Base-by-base conservation (phyloP, 202 grass and related monocot species). In the Zoysia matrella region DNA sequence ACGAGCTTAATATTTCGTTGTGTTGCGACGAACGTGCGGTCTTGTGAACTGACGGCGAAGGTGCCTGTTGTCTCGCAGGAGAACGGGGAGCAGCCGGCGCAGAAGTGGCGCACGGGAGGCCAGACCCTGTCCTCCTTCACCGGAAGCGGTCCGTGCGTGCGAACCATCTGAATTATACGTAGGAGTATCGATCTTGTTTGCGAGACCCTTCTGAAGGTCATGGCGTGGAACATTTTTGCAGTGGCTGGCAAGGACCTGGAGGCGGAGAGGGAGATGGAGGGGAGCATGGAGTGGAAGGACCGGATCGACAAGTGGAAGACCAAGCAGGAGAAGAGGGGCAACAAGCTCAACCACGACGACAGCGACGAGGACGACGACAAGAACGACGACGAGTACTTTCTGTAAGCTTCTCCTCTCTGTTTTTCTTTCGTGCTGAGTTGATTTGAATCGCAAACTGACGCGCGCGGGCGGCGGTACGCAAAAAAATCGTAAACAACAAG, bases 231-330 rank as follows among this genome's bases (percentile, higher is more conserved):
- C 5, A 5, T 12, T 9, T 52, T 45, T 78, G 61, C 83, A 94
- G 94, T 97, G 18, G 90, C 90, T 1, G 92, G 92, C 5, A 97
- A 94, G 90, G 95, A 97, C 41, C 86, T 97, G 1, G 95, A 97
- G 71, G 79, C 86, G 11, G 95, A 97, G 84, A 69, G 94, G 79
- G 94, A 97, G 78, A 83, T 90, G 85, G 94, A 97, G 76, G 92
- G 90, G 5, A 84, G 88, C 84, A 86, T 98, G 90, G 95, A 95
- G 71, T 98, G 95, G 95, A 95, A 95, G 86, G 92, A 98, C 41
- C 79, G 95, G 82, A 89, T 98, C 72, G 95, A 98, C 67, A 95
- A 98, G 86, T 98, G 92, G 92, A 98, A 95, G 80, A 75, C 76
- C 6, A 98, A 73, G 73, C 95, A 98, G 76, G 90, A 95, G 69